A percentile compares a stretch with the other conserved stretches of the same genome.
phyloP scores from a whole-genome alignment of 2,329 filamentous ascomycete species.

The Stagonosporopsis tanaceti region DNA sequence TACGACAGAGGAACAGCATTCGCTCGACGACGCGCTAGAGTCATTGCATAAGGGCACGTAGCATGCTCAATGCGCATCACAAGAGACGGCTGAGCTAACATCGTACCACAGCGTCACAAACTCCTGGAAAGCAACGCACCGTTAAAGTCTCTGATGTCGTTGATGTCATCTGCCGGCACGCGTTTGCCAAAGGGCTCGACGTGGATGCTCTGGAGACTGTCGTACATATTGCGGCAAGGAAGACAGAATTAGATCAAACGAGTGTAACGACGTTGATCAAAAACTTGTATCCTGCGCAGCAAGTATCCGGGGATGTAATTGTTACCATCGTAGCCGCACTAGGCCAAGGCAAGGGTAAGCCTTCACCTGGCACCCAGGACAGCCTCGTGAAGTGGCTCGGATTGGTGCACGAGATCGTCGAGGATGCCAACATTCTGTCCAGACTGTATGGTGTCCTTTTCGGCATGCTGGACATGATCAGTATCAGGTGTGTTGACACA shows the following conservation, averaged over 20 bases:
- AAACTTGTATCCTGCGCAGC: constrained; percentile 76
- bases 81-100: constrained; percentile 32
- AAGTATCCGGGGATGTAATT: constrained; percentile 67
- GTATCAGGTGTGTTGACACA: constrained; percentile 64
- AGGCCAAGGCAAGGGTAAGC: constrained; percentile 80
- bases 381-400: constrained; percentile 80
- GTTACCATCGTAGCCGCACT: constrained; percentile 74
- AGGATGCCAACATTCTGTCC: constrained; percentile 69
- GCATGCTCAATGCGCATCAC: constrained; percentile 25
- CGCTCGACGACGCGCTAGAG: constrained; percentile 47
- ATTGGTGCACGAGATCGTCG: constrained; percentile 75
- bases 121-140: constrained; percentile 70
- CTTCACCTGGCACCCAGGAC: constrained; percentile 73
- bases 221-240: constrained; percentile 71
- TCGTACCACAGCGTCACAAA: constrained; percentile 43
- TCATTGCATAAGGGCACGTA: constrained; percentile 46
- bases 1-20: constrained; percentile 37
- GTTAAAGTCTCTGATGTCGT: constrained; percentile 69
- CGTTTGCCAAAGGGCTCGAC: constrained; percentile 73
- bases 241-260: constrained; percentile 77
- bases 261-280: constrained; percentile 73
- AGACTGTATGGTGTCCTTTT: constrained; percentile 80
- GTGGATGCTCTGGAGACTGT: constrained; percentile 67
- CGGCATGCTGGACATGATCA: constrained; percentile 81
- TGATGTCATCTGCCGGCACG: constrained; percentile 67